Evolutionary conservation across 192 early-diverging fungal species (phyloP).

Genomic region (Anaeromyces robustus): DNA sequence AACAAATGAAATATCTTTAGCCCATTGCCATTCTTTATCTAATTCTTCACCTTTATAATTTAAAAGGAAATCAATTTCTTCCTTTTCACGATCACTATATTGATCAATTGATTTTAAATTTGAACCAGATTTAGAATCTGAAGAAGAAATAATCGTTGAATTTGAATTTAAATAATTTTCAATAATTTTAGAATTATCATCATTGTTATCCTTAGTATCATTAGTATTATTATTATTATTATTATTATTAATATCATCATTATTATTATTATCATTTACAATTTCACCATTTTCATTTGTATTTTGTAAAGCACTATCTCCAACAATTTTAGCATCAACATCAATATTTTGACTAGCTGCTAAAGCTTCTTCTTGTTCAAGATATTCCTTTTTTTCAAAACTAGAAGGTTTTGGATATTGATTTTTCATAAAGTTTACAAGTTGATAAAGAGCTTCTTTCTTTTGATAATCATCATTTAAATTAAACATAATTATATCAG

Average conservation of each 20-base stretch:
- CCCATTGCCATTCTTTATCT: background rate
- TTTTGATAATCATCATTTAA: background rate
- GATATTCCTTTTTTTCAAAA: background rate
- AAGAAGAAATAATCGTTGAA: no score
- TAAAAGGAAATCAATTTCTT: background rate
- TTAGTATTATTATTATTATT: no score
- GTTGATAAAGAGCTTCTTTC: background rate
- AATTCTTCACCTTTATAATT: background rate
- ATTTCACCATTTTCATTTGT: background rate
- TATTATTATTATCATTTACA: no score
- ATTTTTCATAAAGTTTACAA: background rate
- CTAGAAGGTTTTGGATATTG: background rate
- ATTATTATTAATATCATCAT: no score
- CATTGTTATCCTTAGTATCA: no score
- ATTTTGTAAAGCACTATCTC: background rate
- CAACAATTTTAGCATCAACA: background rate
- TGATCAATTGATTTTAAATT: no score
- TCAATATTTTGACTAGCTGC: background rate
- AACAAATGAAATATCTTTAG: background rate
- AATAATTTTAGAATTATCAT: no score
- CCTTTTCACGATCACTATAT: background rate
- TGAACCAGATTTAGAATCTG: no score
- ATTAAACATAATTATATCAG: background rate
- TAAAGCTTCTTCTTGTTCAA: background rate
- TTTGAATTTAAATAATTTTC: no score